phyloP scores from a whole-genome alignment of 2,329 filamentous ascomycete genomes.

The Aspergillus luchuensis region DNA sequence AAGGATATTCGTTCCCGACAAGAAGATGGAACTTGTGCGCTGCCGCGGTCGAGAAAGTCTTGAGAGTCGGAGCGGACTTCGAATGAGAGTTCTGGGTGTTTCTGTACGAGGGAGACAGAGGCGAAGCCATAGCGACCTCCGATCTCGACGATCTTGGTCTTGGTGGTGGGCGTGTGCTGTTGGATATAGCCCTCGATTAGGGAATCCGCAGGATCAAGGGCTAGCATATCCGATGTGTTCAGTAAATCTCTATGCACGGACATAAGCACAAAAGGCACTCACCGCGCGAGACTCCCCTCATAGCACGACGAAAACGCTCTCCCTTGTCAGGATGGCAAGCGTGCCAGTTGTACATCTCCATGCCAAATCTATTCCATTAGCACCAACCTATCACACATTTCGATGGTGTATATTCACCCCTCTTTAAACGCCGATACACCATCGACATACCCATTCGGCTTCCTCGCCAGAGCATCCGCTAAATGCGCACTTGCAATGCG shows the following conservation, averaged over 20 bases:
- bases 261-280: neutral
- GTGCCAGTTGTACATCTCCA: conserved; percentile 9
- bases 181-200: neutral
- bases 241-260: fast-evolving
- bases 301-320: neutral
- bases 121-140: conserved; percentile 5
- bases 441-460: neutral
- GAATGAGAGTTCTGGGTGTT: neutral
- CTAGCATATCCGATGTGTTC: neutral
- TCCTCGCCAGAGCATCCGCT: neutral
- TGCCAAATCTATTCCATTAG: neutral
- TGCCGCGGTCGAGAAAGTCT: neutral
- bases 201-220: neutral
- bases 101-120: neutral
- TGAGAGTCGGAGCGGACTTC: conserved; percentile 1
- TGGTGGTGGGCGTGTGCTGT: neutral
- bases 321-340: neutral
- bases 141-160: neutral
- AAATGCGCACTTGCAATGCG: conserved; percentile 3
- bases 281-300: neutral
- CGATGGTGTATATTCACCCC: neutral
- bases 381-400: neutral
- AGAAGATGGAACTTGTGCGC: neutral
- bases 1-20: neutral
- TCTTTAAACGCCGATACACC: neutral